Conservation (phyloP, 192 early-diverging fungal species). For the Obelidium mucronatum region DNA sequence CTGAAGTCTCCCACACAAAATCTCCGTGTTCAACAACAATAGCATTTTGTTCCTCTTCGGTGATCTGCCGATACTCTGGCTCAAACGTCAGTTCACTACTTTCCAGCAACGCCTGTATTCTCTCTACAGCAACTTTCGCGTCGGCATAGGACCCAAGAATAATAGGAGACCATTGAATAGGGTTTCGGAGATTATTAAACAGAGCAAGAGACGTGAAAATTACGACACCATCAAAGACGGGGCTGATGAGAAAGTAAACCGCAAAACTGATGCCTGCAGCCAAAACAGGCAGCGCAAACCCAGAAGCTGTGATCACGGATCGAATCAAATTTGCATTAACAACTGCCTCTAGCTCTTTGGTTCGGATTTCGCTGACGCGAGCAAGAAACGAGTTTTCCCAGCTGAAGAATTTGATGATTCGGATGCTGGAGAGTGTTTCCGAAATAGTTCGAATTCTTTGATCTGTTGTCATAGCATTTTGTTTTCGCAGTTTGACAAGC, state of each 20-base stretch:
- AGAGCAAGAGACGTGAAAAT: constrained; percentile 36
- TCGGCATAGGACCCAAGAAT: constrained; percentile 50
- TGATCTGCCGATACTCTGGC: constrained; percentile 38
- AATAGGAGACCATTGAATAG: constrained; percentile 36
- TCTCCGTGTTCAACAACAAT: constrained; percentile 65
- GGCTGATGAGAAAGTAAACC: constrained; percentile 48
- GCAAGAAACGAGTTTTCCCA: constrained; percentile 74
- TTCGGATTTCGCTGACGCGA: constrained; percentile 64
- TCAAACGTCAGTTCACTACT: constrained; percentile 68
- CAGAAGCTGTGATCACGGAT: constrained; percentile 50
- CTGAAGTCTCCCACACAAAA: constrained; percentile 68
- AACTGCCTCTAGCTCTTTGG: constrained; percentile 45
- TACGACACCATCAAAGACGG: constrained; percentile 25
- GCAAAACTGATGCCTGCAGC: constrained; percentile 49
- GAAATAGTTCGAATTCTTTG: constrained; percentile 43
- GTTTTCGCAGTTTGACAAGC: constrained; percentile 35
- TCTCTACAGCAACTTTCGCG: constrained; percentile 51
- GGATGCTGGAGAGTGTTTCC: constrained; percentile 73
- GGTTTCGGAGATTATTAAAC: constrained; percentile 37
- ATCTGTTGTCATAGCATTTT: constrained; percentile 36
- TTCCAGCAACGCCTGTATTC: constrained; percentile 60
- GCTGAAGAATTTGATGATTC: constrained; percentile 79
- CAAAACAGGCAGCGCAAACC: constrained; percentile 59
- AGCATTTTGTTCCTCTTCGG: constrained; percentile 35
- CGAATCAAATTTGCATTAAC: constrained; percentile 40